A percentile compares a stretch with the other conserved stretches of the same genome.
phyloP scores from a whole-genome alignment of 345 rosid species.

The Draba incana region DNA sequence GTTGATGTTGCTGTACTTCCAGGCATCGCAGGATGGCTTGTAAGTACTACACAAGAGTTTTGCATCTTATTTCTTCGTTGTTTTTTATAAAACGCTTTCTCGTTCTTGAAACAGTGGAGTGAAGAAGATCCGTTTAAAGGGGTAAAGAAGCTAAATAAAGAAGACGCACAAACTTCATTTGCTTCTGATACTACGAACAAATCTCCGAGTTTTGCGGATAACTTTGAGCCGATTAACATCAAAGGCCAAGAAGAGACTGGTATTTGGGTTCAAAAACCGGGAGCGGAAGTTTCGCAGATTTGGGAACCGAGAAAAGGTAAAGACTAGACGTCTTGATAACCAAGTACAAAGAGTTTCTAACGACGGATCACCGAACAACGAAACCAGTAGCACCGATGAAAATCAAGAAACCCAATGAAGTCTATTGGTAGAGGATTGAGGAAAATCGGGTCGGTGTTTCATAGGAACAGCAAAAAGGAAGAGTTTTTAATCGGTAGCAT shows the following conservation, averaged over 20 bases:
- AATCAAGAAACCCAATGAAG: constrained; percentile 44
- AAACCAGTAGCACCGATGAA: constrained; percentile 56
- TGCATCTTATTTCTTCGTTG: constrained; percentile 4
- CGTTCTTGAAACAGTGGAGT: constrained; percentile 45
- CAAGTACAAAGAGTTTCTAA: constrained; percentile 45
- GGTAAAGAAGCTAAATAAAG: constrained; percentile 45
- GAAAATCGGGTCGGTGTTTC: constrained; percentile 58
- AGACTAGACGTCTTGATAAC: constrained; percentile 56
- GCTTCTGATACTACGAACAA: constrained; percentile 46
- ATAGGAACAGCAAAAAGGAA: constrained; percentile 49
- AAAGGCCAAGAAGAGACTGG: constrained; percentile 72
- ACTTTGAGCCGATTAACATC: constrained; percentile 69
- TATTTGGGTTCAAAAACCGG: constrained; percentile 87
- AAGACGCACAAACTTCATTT: constrained; percentile 48
- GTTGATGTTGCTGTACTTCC: constrained; percentile 92
- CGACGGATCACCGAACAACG: constrained; percentile 49
- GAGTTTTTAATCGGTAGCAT: constrained; percentile 41
- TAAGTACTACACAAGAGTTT: constrained; percentile 70
- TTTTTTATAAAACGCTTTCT: neutral
- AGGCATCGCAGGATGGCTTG: constrained; percentile 98
- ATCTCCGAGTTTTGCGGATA: constrained; percentile 54
- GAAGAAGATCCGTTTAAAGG: constrained; percentile 36
- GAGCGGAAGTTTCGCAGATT: constrained; percentile 67
- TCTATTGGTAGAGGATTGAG: constrained; percentile 53
- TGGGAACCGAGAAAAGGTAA: constrained; percentile 96